phyloP scores from a whole-genome alignment of 495 filamentous ascomycete species.

The Tuber calosporum region DNA sequence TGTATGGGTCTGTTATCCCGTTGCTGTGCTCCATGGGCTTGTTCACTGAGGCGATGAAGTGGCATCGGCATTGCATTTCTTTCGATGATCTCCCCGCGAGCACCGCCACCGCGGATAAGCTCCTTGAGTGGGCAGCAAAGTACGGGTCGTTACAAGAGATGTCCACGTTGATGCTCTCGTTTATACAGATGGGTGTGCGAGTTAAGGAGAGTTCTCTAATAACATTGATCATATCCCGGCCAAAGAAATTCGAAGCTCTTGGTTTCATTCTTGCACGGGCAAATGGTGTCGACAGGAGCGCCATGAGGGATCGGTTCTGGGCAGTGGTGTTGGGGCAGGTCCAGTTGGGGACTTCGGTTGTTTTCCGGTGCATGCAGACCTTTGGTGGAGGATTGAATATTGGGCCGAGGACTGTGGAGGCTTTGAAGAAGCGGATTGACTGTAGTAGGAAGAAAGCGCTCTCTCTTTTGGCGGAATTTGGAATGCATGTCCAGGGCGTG shows the following conservation, averaged over 20 bases:
- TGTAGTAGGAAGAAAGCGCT: constrained; percentile 19
- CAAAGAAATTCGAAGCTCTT: constrained; percentile 33
- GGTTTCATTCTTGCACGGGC: constrained; percentile 28
- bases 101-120: constrained; percentile 23
- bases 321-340: constrained; percentile 16
- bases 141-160: constrained; percentile 26
- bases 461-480: constrained; percentile 24
- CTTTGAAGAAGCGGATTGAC: constrained; percentile 25
- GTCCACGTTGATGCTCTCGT: constrained; percentile 19
- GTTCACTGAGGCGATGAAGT: constrained; percentile 28
- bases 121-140: constrained; percentile 28
- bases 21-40: constrained; percentile 22
- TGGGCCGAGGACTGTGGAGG: constrained; percentile 27
- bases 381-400: constrained; percentile 25
- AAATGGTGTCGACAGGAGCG: constrained; percentile 15
- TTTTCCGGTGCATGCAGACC: constrained; percentile 29
- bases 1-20: constrained; percentile 28
- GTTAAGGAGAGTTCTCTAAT: constrained; percentile 26
- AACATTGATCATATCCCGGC: constrained; percentile 17
- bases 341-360: constrained; percentile 11
- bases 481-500: constrained; percentile 15
- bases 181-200: constrained; percentile 14
- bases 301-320: constrained; percentile 38
- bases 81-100: constrained; percentile 25
- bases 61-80: constrained; percentile 35